These are phyloP conservation scores for Candida silvatica DNA, from an alignment of 805 yeast species.

Conservation along the genomic window DNA sequence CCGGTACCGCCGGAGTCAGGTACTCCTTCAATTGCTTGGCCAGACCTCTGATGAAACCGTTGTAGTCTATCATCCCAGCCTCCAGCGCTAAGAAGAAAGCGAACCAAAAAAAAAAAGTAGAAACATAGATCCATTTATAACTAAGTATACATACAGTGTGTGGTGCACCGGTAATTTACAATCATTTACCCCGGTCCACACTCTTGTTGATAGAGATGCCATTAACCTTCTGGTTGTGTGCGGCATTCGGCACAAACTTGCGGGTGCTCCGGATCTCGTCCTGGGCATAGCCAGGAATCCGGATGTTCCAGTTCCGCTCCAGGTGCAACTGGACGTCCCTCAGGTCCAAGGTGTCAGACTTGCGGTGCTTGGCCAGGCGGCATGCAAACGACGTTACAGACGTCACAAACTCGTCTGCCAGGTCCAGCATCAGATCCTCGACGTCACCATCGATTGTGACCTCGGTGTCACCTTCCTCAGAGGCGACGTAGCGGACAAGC, in stretches of 20 bases:
- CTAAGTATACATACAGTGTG: background rate
- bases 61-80: no score
- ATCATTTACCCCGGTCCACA: slow-evolving; percentile 37
- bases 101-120: background rate
- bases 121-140: background rate
- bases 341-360: slow-evolving; percentile 77
- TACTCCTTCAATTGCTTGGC: background rate
- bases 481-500: slow-evolving; percentile 71
- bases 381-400: slow-evolving; percentile 92
- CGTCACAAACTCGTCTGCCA: slow-evolving; percentile 92
- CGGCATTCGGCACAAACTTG: slow-evolving; percentile 57
- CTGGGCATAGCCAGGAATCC: slow-evolving; percentile 86
- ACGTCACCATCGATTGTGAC: slow-evolving; percentile 91
- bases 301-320: slow-evolving; percentile 90
- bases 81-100: no score
- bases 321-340: slow-evolving; percentile 87
- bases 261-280: slow-evolving; percentile 81
- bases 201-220: slow-evolving; percentile 62
- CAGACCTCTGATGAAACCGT: background rate
- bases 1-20: background rate
- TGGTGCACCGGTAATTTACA: background rate
- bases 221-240: slow-evolving; percentile 57
- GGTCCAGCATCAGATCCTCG: slow-evolving; percentile 80
- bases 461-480: slow-evolving; percentile 87
- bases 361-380: slow-evolving; percentile 89